Evolutionary conservation across 768 basidiomycete genomes (phyloP).

Genomic region (Pilatotrama ljubarskyi): DNA sequence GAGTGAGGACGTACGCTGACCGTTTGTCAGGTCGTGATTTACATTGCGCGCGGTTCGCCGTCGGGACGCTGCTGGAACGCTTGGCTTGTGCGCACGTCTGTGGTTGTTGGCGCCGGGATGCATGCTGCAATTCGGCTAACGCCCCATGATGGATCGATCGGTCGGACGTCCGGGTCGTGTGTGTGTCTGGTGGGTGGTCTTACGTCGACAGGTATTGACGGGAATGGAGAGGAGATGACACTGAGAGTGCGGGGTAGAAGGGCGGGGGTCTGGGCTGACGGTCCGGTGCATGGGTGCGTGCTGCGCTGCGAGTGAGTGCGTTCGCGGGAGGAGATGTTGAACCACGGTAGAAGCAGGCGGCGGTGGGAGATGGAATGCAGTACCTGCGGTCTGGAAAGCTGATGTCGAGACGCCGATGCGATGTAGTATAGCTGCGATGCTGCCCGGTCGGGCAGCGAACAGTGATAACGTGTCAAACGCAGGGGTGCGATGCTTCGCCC

Average conservation of each 20-base stretch:
- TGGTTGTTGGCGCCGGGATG: not conserved
- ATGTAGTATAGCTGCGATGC: too few species aligned
- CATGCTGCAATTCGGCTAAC: not conserved
- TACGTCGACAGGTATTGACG: conserved; percentile 5
- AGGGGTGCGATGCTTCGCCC: too few species aligned
- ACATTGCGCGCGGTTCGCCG: conserved; percentile 4
- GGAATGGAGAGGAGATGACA: not conserved
- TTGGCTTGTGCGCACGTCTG: not conserved
- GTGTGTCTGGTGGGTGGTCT: not conserved
- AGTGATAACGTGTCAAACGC: too few species aligned
- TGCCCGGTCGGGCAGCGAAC: too few species aligned
- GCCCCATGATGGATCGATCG: not conserved
- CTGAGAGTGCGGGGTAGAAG: not conserved
- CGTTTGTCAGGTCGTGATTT: conserved; percentile 73
- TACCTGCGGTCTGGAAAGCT: too few species aligned
- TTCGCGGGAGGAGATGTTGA: not conserved
- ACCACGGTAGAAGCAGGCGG: not conserved
- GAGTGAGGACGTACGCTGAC: conserved; percentile 55
- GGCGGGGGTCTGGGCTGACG: not conserved
- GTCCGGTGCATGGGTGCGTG: not conserved
- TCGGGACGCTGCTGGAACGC: not conserved
- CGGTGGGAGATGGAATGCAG: too few species aligned
- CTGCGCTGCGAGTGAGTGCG: not conserved
- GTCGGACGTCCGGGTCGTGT: conserved; percentile 1
- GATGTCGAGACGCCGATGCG: too few species aligned